Conservation (phyloP, 176 grass and related monocot genomes). For the Lolium multiflorum region DNA sequence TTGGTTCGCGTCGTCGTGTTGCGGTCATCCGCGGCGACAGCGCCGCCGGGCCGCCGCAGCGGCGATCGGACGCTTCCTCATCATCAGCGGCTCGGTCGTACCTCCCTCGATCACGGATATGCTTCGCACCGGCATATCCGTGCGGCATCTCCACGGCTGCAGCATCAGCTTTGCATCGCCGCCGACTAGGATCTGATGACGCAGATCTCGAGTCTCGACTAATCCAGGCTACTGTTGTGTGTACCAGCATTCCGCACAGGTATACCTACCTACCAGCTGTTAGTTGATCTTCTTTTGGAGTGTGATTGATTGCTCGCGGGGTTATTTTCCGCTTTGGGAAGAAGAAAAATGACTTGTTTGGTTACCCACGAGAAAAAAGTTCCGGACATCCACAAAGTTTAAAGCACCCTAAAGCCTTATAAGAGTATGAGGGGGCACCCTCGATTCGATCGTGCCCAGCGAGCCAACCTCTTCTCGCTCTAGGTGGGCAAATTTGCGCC, state of each 20-base stretch:
- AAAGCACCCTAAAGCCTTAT: too few relatives aligned
- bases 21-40: constrained; percentile 21
- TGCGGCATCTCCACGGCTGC: not conserved
- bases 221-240: not conserved
- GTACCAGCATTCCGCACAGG: not conserved
- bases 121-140: constrained; percentile 24
- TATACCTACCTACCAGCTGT: not conserved
- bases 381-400: too few relatives aligned
- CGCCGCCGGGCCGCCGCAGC: constrained; percentile 9
- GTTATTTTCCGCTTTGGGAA: too few relatives aligned
- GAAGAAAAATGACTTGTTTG: too few relatives aligned
- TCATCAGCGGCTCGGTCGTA: not conserved
- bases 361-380: too few relatives aligned
- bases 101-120: constrained; percentile 35
- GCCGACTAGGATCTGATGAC: not conserved
- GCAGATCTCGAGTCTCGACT: not conserved
- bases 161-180: not conserved
- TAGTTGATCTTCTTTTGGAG: too few relatives aligned
- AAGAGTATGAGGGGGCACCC: too few relatives aligned
- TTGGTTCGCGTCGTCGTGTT: not conserved
- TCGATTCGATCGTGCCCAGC: too few relatives aligned
- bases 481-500: too few relatives aligned
- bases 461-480: too few relatives aligned
- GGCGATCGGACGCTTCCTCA: constrained; percentile 18
- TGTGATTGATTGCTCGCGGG: too few relatives aligned